These are phyloP conservation scores for Lunularia cruciata DNA, from an alignment of 225 moss, liverwort and hornwort species.

Conservation along the genomic window DNA sequence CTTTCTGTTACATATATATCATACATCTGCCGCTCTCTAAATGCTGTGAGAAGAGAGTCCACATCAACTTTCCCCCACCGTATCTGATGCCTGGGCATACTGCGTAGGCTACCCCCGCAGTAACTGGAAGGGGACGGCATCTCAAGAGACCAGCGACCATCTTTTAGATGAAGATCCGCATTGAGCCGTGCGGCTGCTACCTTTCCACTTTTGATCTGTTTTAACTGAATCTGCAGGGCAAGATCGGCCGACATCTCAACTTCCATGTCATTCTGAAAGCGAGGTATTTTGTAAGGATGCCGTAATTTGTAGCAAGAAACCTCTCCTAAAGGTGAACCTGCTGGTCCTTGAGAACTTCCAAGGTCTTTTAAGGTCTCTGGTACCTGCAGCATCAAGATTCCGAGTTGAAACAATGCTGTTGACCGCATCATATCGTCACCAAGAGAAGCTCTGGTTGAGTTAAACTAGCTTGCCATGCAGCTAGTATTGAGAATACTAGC, in stretches of 20 bases:
- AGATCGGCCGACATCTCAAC: constrained; percentile 85
- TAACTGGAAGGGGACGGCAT: constrained; percentile 40
- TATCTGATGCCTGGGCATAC: constrained; percentile 44
- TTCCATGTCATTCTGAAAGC: constrained; percentile 51
- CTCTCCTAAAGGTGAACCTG: constrained; percentile 26
- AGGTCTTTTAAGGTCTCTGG: constrained; percentile 45
- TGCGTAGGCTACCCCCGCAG: constrained; percentile 21
- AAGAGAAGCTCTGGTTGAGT: no score
- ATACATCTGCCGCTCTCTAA: constrained; percentile 71
- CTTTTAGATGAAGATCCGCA: constrained; percentile 66
- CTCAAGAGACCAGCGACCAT: constrained; percentile 68
- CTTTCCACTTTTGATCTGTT: constrained; percentile 61
- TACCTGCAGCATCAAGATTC: constrained; percentile 45
- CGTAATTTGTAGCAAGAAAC: constrained; percentile 41
- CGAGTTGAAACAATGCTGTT: no score
- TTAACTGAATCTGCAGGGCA: constrained; percentile 75
- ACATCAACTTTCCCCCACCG: constrained; percentile 80
- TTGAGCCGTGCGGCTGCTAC: constrained; percentile 69
- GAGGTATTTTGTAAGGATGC: constrained; percentile 48
- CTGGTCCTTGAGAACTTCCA: constrained; percentile 15
- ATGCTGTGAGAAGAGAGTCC: constrained; percentile 64
- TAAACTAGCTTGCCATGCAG: no score
- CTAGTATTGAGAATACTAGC: no score
- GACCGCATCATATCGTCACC: no score
- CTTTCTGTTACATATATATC: constrained; percentile 48